These are phyloP conservation scores for Nakazawaea ishiwadae DNA, from an alignment of 805 yeast genomes.

Conservation along the genomic window DNA sequence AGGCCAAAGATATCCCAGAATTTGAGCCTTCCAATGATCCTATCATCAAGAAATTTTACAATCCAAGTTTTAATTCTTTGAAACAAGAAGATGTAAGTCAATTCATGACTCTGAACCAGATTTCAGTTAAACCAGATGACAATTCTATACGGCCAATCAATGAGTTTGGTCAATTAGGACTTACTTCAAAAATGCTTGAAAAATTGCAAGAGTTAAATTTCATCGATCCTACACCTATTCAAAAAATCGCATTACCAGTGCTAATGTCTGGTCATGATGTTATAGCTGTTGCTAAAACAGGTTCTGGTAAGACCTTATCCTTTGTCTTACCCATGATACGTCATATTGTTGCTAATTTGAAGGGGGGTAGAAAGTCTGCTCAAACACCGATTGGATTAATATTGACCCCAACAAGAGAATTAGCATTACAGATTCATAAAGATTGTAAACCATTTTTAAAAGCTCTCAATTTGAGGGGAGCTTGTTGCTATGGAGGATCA, in stretches of 20 bases:
- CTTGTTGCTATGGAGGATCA: slow-evolving; percentile 91
- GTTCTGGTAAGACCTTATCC: slow-evolving; percentile 92
- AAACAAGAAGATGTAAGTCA: slow-evolving; percentile 52
- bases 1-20: slow-evolving; percentile 40
- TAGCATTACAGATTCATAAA: slow-evolving; percentile 76
- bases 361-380: slow-evolving; percentile 26
- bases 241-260: slow-evolving; percentile 85
- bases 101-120: slow-evolving; percentile 57
- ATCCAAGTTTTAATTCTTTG: slow-evolving; percentile 49
- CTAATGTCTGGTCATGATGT: slow-evolving; percentile 88
- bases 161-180: slow-evolving; percentile 79
- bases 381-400: slow-evolving; percentile 78
- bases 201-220: slow-evolving; percentile 50
- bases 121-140: slow-evolving; percentile 53
- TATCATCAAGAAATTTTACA: slow-evolving; percentile 59
- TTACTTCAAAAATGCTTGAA: slow-evolving; percentile 54
- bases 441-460: slow-evolving; percentile 59
- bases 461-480: slow-evolving; percentile 43
- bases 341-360: slow-evolving; percentile 71
- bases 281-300: slow-evolving; percentile 93
- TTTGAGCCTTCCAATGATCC: slow-evolving; percentile 44
- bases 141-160: slow-evolving; percentile 60
- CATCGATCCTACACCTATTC: slow-evolving; percentile 77
- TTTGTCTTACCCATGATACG: slow-evolving; percentile 80
- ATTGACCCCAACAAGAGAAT: slow-evolving; percentile 88